These are phyloP conservation scores for Coffea eugenioides DNA, from an alignment of 257 asterid species.

Conservation along the genomic window DNA sequence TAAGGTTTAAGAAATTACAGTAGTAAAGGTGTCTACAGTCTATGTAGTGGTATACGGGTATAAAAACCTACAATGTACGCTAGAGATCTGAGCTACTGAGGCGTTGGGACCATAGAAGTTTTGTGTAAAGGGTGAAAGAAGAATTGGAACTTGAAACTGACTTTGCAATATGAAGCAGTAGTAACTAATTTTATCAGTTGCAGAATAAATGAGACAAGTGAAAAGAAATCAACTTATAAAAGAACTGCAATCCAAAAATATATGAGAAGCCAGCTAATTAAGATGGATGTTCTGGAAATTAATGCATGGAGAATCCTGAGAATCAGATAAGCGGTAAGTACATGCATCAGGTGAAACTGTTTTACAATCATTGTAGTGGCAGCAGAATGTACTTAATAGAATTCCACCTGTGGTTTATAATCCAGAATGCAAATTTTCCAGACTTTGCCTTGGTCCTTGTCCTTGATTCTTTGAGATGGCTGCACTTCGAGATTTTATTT, in stretches of 20 bases:
- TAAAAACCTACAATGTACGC: background rate
- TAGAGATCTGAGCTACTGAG: background rate
- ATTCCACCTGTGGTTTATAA: background rate
- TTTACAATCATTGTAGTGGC: background rate
- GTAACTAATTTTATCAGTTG: background rate
- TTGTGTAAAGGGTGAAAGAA: background rate
- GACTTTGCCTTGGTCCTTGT: background rate
- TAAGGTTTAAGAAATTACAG: background rate
- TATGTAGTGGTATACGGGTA: background rate
- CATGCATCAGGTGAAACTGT: background rate
- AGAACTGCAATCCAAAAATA: background rate
- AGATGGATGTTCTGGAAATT: background rate
- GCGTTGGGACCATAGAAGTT: background rate
- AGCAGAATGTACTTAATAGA: background rate
- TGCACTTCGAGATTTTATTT: background rate
- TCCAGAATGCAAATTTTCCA: background rate
- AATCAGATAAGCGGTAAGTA: background rate
- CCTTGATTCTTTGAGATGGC: background rate
- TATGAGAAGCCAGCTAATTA: no score
- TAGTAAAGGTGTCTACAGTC: background rate
- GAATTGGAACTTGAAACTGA: background rate
- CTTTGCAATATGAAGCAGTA: background rate
- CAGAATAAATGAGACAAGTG: background rate
- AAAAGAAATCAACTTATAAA: background rate
- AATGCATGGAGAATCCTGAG: background rate